Evolutionary conservation across 352 stramenopile genomes (phyloP).

Genomic region (Peronospora belbahrii): DNA sequence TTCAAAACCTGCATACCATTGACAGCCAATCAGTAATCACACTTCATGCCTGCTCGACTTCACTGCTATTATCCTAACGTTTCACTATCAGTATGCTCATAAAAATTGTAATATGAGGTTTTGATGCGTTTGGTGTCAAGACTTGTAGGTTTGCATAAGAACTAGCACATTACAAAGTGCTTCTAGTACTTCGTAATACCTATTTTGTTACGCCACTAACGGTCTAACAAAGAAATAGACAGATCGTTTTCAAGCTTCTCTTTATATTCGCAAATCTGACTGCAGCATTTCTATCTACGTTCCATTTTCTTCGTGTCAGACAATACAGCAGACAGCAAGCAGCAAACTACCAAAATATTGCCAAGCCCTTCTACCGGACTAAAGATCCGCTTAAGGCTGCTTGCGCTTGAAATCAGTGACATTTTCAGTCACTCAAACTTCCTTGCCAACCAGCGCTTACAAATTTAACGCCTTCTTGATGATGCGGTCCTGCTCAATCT

Average conservation of each 20-base stretch:
- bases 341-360: constrained; percentile 20
- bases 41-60: too few species aligned
- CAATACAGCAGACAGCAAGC: constrained; percentile 17
- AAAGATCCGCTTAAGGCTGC: constrained; percentile 5
- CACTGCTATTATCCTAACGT: too few species aligned
- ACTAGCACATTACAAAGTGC: too few species aligned
- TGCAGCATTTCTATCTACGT: background rate
- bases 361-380: constrained; percentile 20
- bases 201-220: too few species aligned
- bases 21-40: too few species aligned
- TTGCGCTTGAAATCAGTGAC: constrained; percentile 3
- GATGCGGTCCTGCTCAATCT: constrained; percentile 90
- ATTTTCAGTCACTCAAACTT: background rate
- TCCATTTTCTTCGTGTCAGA: background rate
- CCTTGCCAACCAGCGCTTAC: constrained; percentile 16
- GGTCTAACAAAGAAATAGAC: too few species aligned
- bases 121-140: too few species aligned
- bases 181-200: too few species aligned
- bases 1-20: too few species aligned
- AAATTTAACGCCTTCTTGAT: constrained; percentile 76
- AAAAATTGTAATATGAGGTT: too few species aligned
- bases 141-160: too few species aligned
- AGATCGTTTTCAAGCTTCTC: background rate
- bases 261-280: background rate
- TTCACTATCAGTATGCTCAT: too few species aligned